Evolutionary conservation across 2,329 filamentous ascomycete genomes (phyloP).

Genomic region (Talaromyces sp.): DNA sequence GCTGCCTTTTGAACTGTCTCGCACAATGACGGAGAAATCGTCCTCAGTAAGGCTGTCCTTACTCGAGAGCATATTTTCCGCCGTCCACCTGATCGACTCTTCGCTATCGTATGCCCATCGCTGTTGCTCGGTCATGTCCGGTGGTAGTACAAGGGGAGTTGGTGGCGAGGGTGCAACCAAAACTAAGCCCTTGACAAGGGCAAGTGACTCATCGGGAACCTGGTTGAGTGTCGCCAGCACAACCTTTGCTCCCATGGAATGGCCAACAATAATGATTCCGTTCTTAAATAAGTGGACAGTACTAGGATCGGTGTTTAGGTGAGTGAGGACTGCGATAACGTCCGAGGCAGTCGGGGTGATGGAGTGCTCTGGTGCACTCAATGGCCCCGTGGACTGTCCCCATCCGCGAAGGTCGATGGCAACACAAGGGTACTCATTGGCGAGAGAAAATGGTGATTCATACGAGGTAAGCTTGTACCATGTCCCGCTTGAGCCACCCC

Average conservation of each 20-base stretch:
- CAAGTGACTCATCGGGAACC: conserved; percentile 5
- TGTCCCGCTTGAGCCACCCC: conserved; percentile 32
- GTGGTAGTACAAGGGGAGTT: conserved; percentile 24
- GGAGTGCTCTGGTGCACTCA: conserved; percentile 20
- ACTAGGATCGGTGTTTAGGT: conserved; percentile 13
- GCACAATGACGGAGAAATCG: conserved; percentile 17
- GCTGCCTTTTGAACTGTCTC: conserved; percentile 26
- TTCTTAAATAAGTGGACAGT: conserved; percentile 18
- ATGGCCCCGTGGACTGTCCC: conserved; percentile 29
- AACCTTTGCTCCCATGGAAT: conserved; percentile 40
- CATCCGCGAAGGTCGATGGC: conserved; percentile 34
- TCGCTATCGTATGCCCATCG: conserved; percentile 26
- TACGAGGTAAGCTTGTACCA: conserved; percentile 24
- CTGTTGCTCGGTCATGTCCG: conserved; percentile 31
- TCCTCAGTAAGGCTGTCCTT: conserved; percentile 9
- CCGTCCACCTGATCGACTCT: conserved; percentile 25
- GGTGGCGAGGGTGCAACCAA: conserved; percentile 32
- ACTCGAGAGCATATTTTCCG: conserved; percentile 28
- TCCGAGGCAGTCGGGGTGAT: conserved; percentile 17
- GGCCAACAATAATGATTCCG: conserved; percentile 29
- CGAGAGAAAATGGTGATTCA: conserved; percentile 14
- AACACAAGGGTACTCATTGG: conserved; percentile 17
- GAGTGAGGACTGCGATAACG: conserved; percentile 9
- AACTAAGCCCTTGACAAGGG: conserved; percentile 24
- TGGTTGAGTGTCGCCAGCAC: conserved; percentile 17